A percentile compares a stretch with the other conserved stretches of the same genome.
Conservation (phyloP, 1,284 basidiomycete genomes). For the Cystobasidiaceae sp. region DNA sequence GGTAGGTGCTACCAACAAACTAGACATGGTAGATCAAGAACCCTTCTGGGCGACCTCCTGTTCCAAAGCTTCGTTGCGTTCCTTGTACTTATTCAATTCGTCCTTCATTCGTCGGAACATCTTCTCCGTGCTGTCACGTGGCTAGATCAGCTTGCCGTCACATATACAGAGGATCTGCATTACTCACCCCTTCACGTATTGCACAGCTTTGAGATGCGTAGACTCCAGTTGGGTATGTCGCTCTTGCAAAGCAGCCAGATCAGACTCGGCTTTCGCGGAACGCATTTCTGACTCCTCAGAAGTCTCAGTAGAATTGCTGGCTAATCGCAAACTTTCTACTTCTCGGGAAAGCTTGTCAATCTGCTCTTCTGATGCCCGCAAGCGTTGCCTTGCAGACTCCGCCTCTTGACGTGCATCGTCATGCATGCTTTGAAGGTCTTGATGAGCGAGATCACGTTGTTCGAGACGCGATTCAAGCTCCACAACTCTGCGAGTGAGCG, state of each 20-base stretch:
- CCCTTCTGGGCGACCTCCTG: slow-evolving; percentile 74
- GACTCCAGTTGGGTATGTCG: slow-evolving; percentile 41
- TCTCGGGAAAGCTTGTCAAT: slow-evolving; percentile 32
- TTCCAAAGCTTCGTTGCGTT: slow-evolving; percentile 69
- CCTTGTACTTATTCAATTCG: slow-evolving; percentile 83
- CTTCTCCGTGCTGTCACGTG: slow-evolving; percentile 92
- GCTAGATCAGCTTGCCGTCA: slow-evolving; percentile 21
- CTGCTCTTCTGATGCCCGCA: slow-evolving; percentile 32
- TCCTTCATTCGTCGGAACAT: slow-evolving; percentile 94
- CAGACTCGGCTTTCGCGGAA: slow-evolving; percentile 33
- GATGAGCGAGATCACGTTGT: slow-evolving; percentile 30
- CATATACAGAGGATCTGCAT: no score
- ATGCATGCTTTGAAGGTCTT: slow-evolving; percentile 34
- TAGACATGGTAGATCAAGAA: slow-evolving; percentile 99
- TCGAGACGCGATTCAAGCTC: slow-evolving; percentile 66
- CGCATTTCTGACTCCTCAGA: slow-evolving; percentile 33
- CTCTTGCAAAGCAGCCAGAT: slow-evolving; percentile 39
- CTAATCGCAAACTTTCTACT: slow-evolving; percentile 12
- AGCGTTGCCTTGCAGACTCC: slow-evolving; percentile 23
- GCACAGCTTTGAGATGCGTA: slow-evolving; percentile 44
- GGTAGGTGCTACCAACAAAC: slow-evolving; percentile 96
- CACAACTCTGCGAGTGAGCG: slow-evolving; percentile 62
- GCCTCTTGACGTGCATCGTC: slow-evolving; percentile 33
- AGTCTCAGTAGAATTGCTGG: neutral
- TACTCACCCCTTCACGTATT: slow-evolving; percentile 42